A percentile compares a stretch with the other conserved stretches of the same genome.
Conservation (phyloP, 805 yeast genomes). For the Ogataea nitratoaversa region DNA sequence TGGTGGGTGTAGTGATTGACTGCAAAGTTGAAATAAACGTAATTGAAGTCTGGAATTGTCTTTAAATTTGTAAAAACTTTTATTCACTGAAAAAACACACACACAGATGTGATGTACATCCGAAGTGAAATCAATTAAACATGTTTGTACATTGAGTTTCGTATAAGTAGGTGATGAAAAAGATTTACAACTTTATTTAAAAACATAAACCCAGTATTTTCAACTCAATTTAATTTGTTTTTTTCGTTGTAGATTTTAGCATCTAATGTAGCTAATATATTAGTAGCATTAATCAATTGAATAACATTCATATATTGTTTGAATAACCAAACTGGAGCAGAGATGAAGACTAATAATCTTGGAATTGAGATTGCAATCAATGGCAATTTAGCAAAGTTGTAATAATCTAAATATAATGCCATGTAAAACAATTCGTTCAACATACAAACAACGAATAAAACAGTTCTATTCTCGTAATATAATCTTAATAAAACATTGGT, state of each 20-base stretch:
- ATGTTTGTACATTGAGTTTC: too few species aligned
- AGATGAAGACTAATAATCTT: slow-evolving; percentile 39
- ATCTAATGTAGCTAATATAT: slow-evolving; percentile 73
- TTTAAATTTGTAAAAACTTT: too few species aligned
- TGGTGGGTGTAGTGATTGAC: too few species aligned
- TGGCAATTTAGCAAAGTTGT: slow-evolving; percentile 44
- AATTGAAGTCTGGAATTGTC: too few species aligned
- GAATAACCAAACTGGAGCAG: slow-evolving; percentile 84
- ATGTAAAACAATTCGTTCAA: slow-evolving; percentile 91
- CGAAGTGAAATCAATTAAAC: too few species aligned
- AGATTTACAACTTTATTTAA: too few species aligned
- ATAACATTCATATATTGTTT: slow-evolving; percentile 88
- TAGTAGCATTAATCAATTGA: slow-evolving; percentile 83
- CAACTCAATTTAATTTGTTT: slow-evolving; percentile 20
- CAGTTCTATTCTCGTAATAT: slow-evolving; percentile 82
- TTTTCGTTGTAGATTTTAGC: slow-evolving; percentile 43
- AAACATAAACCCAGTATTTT: too few species aligned
- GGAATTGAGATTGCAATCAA: slow-evolving; percentile 30
- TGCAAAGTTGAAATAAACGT: too few species aligned
- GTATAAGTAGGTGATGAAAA: too few species aligned
- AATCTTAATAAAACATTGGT: slow-evolving; percentile 69
- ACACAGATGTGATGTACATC: too few species aligned
- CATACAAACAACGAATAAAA: slow-evolving; percentile 84
- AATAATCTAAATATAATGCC: slow-evolving; percentile 77
- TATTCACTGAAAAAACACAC: too few species aligned